These are phyloP conservation scores for Cryptococcus sp. DNA, from an alignment of 1,284 basidiomycete genomes.

Conservation along the genomic window DNA sequence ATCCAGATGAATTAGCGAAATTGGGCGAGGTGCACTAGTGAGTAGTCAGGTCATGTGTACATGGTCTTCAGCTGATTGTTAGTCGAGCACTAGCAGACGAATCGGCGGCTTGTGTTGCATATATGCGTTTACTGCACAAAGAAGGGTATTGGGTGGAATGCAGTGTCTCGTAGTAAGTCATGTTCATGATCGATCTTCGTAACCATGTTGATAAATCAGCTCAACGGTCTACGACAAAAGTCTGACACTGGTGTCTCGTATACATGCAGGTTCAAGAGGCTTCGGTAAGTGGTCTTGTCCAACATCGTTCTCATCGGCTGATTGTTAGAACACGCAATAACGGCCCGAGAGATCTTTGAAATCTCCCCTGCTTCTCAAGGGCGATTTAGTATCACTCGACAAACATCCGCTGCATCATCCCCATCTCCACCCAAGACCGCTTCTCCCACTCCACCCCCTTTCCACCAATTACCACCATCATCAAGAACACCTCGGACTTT, in stretches of 20 bases:
- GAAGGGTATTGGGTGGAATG: constrained; percentile 35
- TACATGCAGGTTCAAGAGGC: constrained; percentile 22
- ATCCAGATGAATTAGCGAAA: constrained; percentile 36
- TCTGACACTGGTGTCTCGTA: constrained; percentile 16
- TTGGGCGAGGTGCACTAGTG: constrained; percentile 34
- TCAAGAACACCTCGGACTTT: constrained; percentile 28
- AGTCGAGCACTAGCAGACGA: constrained; percentile 25
- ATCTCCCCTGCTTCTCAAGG: constrained; percentile 22
- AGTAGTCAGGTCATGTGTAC: constrained; percentile 8
- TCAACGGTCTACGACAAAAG: constrained; percentile 17
- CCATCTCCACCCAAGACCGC: constrained; percentile 11
- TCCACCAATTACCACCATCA: constrained; percentile 4
- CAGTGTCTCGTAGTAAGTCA: constrained; percentile 16
- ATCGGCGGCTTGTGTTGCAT: constrained; percentile 31
- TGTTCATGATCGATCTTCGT: not conserved
- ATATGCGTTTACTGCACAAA: constrained; percentile 28
- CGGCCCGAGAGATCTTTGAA: constrained; percentile 38
- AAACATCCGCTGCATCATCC: not conserved
- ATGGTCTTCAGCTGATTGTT: not conserved
- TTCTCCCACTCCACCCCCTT: constrained; percentile 7
- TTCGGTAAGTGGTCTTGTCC: constrained; percentile 15
- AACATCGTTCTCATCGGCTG: constrained; percentile 2
- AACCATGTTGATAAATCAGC: not conserved
- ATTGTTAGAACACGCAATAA: constrained; percentile 31
- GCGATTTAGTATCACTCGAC: constrained; percentile 7